phyloP scores from a whole-genome alignment of 495 filamentous ascomycete genomes.

The Parathielavia hyrcaniae region DNA sequence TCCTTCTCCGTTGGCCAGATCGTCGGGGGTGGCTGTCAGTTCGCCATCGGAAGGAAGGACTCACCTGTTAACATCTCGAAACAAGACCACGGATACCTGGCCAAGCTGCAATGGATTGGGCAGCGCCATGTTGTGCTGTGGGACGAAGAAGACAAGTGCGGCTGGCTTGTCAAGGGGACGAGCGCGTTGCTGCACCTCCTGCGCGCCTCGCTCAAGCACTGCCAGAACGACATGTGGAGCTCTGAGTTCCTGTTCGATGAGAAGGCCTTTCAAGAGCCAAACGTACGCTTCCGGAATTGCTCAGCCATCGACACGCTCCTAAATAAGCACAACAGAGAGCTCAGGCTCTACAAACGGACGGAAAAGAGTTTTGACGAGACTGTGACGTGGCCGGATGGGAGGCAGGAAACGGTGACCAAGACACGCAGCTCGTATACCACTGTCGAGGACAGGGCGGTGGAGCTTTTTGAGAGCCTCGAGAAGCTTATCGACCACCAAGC shows the following conservation, averaged over 20 bases:
- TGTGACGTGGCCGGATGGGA: not conserved
- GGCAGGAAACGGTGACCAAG: not conserved
- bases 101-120: not conserved
- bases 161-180: not conserved
- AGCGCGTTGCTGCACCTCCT: not conserved
- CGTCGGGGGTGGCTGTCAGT: not conserved
- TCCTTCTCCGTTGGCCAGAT: not conserved
- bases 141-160: not conserved
- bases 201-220: not conserved
- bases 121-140: not conserved
- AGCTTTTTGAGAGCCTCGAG: not conserved
- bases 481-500: not conserved
- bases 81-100: not conserved
- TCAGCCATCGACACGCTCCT: not conserved
- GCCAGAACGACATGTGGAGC: not conserved
- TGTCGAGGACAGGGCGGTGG: not conserved
- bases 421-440: not conserved
- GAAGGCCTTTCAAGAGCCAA: not conserved
- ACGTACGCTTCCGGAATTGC: not conserved
- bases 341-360: not conserved
- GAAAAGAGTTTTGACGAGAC: not conserved
- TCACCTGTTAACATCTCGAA: not conserved
- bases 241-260: not conserved
- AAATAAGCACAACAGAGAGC: not conserved
- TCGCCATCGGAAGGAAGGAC: not conserved